Evolutionary conservation across 2,329 filamentous ascomycete species (phyloP), one percentile per base, ranked within the genome.

Genomic region (Cladophialophora bantiana): DNA sequence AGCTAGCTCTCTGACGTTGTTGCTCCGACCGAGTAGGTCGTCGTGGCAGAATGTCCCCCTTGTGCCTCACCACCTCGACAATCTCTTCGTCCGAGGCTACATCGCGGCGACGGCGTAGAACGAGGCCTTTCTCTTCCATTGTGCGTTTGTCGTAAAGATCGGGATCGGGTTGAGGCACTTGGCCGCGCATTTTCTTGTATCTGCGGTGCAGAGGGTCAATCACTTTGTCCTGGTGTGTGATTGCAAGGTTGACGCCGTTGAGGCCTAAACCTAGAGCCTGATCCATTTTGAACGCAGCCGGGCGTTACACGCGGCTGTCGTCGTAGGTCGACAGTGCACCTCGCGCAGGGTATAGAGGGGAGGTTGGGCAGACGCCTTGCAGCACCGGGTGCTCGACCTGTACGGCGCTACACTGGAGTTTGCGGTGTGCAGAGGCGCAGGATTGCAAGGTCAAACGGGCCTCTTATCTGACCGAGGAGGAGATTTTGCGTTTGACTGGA

Each of bases 11-110:
- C 48, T 72, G 66, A 4, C 54, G 40, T 20, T 50, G 55, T 20
- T 50, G 55, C 10, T 34, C 45, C n/a, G 66, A 69, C 36, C 68
- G 66, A 7, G 66, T 58, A 10, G 71, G 70, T 9, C 68, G 66
- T 13, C 66, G 55, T 9, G 71, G 67, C 5, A 73, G 66, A 32
- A 72, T 52, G 57, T 73, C 64, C 32, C 70, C 70, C 35, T 60
- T 70, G 58, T 71, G 71, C 38, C 70, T 63, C 26, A 72, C 72
- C 10, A 70, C 66, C 54, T 73, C 72, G 4, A 74, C 70, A 31
- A 74, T 73, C 59, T 74, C 68, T 65, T 74, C 72, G 59, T 74
- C 72, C 15, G 71, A 67, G 26, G 36, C 67, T 2, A 74, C 72
- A 45, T 74, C 70, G 3, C 66, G 58, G 12, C 72, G 68, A 18